Percentiles rank a stretch among this genome's conserved stretches.
phyloP scores from a whole-genome alignment of 1,139 yeast genomes.

The Yamadazyma jaroonii region DNA sequence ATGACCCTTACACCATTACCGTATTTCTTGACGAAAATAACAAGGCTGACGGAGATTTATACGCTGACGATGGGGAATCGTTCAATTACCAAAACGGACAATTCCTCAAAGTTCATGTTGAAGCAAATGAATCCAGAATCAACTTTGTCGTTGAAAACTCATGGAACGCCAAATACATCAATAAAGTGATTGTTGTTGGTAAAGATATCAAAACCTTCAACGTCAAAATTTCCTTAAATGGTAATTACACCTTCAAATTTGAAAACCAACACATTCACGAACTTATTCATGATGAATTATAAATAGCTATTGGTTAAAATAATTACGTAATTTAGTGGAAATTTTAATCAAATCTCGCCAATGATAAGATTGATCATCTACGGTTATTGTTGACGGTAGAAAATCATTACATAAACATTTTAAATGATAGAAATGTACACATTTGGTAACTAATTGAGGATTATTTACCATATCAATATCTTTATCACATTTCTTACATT shows the following conservation, averaged over 20 bases:
- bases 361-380: conserved; percentile 13
- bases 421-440: conserved; percentile 40
- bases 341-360: conserved; percentile 43
- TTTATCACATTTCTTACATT: conserved; percentile 10
- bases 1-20: conserved; percentile 81
- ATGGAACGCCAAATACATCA: conserved; percentile 40
- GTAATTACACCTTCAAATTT: conserved; percentile 1
- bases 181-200: conserved; percentile 48
- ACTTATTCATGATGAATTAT: conserved; percentile 29
- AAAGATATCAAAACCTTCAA: conserved; percentile 21
- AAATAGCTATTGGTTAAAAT: conserved; percentile 2
- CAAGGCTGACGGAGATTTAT: conserved; percentile 53
- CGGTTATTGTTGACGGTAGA: conserved; percentile 24
- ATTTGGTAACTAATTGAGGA: conserved; percentile 17
- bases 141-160: conserved; percentile 6
- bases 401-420: conserved; percentile 31
- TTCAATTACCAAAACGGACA: conserved; percentile 55
- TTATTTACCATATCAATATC: conserved; percentile 7
- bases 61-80: conserved; percentile 83
- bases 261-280: conserved; percentile 9
- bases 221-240: conserved; percentile 27
- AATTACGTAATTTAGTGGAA: not conserved
- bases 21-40: conserved; percentile 56
- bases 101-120: conserved; percentile 40
- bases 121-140: conserved; percentile 13